Percentiles rank a stretch among this genome's conserved stretches.
phyloP scores from a whole-genome alignment of 805 yeast species.

The Candida ponderosae region DNA sequence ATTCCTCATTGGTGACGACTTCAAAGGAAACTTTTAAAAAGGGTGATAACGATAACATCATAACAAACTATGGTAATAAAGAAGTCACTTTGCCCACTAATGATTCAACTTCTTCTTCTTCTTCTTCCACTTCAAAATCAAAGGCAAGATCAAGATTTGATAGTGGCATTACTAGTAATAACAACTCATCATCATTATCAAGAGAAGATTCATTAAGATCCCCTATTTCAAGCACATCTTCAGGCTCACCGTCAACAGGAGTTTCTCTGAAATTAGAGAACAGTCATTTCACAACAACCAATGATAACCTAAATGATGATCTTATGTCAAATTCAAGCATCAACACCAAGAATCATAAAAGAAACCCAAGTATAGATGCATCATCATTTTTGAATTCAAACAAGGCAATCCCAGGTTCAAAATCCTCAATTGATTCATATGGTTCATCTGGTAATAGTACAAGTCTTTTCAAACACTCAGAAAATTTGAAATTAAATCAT shows the following conservation, averaged over 20 bases:
- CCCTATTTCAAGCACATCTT: too few species aligned
- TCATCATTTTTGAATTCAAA: neutral
- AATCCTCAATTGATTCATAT: conserved; percentile 9
- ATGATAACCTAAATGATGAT: too few species aligned
- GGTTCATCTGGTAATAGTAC: conserved; percentile 13
- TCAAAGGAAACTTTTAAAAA: conserved; percentile 35
- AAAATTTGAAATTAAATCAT: conserved; percentile 10
- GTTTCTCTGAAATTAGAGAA: too few species aligned
- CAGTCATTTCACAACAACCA: too few species aligned
- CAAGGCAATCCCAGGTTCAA: conserved; percentile 1
- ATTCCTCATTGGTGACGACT: conserved; percentile 39
- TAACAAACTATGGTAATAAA: conserved; percentile 30
- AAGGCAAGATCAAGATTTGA: neutral
- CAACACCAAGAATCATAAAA: too few species aligned
- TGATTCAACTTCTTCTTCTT: neutral
- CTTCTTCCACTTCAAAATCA: neutral
- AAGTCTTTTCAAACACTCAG: conserved; percentile 20
- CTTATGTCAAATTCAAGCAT: too few species aligned
- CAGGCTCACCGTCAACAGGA: too few species aligned
- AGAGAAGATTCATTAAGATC: too few species aligned
- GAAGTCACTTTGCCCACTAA: conserved; percentile 29
- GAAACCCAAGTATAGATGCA: neutral
- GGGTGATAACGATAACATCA: conserved; percentile 26
- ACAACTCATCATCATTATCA: too few species aligned
- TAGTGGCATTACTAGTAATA: too few species aligned